These are phyloP conservation scores for Paecilomyces dactylethromorphus DNA, from an alignment of 2,329 filamentous ascomycete genomes.

Conservation along the genomic window DNA sequence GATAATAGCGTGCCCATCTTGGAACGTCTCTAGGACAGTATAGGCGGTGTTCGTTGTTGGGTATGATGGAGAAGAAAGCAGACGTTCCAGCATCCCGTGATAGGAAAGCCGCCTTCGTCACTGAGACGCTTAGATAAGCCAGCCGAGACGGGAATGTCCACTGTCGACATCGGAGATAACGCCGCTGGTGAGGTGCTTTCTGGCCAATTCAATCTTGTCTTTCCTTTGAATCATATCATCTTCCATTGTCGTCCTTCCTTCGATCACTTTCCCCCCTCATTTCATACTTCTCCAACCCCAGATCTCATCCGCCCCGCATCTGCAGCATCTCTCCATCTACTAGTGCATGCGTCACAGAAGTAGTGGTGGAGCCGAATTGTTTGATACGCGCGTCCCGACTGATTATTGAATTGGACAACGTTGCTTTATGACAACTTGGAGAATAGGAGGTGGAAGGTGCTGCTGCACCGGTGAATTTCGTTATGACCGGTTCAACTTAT, in stretches of 20 bases:
- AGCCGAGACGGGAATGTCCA: neutral
- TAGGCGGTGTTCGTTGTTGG: neutral
- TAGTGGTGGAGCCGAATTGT: neutral
- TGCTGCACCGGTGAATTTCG: conserved; percentile 1
- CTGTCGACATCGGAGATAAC: conserved; percentile 2
- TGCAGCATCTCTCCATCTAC: neutral
- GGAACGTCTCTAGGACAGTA: conserved; percentile 1
- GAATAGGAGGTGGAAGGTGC: conserved; percentile 1
- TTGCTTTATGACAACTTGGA: conserved; percentile 1
- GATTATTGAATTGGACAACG: neutral
- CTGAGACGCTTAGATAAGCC: conserved; percentile 3
- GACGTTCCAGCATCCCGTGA: neutral
- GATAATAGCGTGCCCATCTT: conserved; percentile 88
- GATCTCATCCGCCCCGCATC: neutral
- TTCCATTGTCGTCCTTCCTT: neutral
- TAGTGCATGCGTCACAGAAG: neutral
- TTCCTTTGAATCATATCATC: neutral
- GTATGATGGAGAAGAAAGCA: conserved; percentile 1
- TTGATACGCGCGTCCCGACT: neutral
- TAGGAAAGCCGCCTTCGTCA: conserved; percentile 3
- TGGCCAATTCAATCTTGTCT: neutral
- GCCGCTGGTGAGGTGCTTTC: neutral
- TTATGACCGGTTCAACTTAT: conserved; percentile 21
- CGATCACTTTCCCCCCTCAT: neutral
- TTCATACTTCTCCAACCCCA: neutral